Base-by-base conservation (phyloP, 345 rosid genomes). In the Gynandropsis gynandra region DNA sequence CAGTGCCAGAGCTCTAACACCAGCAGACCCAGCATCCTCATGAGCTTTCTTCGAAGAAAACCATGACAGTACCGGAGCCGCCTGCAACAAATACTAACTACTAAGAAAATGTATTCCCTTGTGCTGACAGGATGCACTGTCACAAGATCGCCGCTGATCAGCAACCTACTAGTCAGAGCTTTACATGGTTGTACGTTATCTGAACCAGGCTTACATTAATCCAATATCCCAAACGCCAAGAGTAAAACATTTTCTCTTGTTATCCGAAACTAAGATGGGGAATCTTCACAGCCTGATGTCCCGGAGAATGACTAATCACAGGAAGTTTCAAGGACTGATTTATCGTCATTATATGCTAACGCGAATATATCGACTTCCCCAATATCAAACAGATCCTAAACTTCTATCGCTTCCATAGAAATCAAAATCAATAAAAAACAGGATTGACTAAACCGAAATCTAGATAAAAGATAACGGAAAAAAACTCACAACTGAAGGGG, bases 1-100 rank as follows among this genome's bases (percentile, higher is more conserved):
- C 8, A 81, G 81, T 0, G 86, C 90, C 47, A 82, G 58, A 20
- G 90, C 74, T 58, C 76, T 83, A 11, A 38, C 38, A 36, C 89
- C 77, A 51, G 73, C 47, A 53, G 75, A 75, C 42, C 76, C 81
- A 62, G 75, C 80, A 51, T 79, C 83, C 15, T 75, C 81, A 13
- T 38, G 42, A 68, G 56, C 65, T 63, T 80, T 82, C 78, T 74
- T 87, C 10, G 95, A 83, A 50, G 72, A 34, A 13, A 90, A 62
- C 62, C 65, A 70, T 10, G 85, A 76, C 24, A 81, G 64, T 29
- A 65, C 68, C 5, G 88, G 80, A 71, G 74, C 54, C 4, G 69
- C 85, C 97, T 85, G 71, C 36, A 52, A 24, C 10, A 69, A 4
- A 40, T 38, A 17, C 37, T 11, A 16, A 10, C 31, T 37, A 44